Evolutionary conservation across 139 green algal genomes (phyloP), one percentile per base, ranked within the genome.

Genomic region (Chlamydomonas sp.): DNA sequence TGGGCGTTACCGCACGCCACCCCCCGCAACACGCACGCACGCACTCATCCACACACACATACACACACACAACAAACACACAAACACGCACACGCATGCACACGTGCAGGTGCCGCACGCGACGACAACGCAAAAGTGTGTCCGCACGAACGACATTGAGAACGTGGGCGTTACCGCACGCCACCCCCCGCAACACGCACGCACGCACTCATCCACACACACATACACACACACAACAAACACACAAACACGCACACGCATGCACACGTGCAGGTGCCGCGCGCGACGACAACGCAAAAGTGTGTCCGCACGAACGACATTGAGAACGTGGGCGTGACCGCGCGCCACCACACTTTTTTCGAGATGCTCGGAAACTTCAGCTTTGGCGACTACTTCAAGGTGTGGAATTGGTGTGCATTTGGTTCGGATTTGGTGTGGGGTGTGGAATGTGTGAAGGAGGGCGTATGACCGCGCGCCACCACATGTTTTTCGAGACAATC

Each of bases 281-380:
- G 83, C 33, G 90, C 87, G 35, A 97, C 92, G n/a, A 96, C 91
- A 35, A 89, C 88, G 3, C 91, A 98, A 73, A 97, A 97, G 78
- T 98, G 92, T 78, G 84, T 98, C 37, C 87, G 91, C 69, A 97
- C 92, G 57, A 97, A 97, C 73, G 92, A 98, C 78, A 91, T 98
- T 57, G 91, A 95, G 65, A 98, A 98, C 67, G 92, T 98, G 28
- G 92, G 92, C 3, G 85, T 92, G 33, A 98, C 92, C 3, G 85
- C 87, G 22, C 79, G 92, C 8, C 92, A 98, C 78, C 92, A 98
- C 85, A 97, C 90, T 26, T 98, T 97, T 77, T 97, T 96, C 71
- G 91, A 96, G 77, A 96, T 97, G 91, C 81, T 97, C 34, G 92
- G 92, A 28, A 97, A 96, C 87, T 98, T 98, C 83, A 89, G 75